A percentile compares a stretch with the other conserved stretches of the same genome.
Conservation (phyloP, 371 early-diverging fungal genomes). For the Chytridiales sp. region DNA sequence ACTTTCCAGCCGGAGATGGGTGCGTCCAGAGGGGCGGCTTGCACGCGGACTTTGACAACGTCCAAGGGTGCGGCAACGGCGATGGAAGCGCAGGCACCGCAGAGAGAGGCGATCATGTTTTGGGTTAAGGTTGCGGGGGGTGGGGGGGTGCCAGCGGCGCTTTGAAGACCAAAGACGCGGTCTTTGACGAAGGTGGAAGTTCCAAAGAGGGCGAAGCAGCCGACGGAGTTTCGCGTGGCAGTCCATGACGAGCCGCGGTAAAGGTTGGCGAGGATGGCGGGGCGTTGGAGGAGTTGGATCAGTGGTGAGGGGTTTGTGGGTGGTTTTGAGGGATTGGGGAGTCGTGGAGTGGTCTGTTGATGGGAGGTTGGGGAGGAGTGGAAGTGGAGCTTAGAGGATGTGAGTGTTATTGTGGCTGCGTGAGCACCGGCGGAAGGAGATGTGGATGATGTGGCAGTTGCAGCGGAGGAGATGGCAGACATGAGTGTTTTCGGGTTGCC, state of each 20-base stretch:
- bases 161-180: constrained; percentile 70
- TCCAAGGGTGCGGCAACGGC: constrained; percentile 93
- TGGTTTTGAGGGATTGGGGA: background rate
- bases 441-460: background rate
- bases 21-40: constrained; percentile 83
- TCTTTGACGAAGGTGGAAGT: constrained; percentile 90
- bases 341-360: background rate
- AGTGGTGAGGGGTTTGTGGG: constrained; percentile 3
- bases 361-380: background rate
- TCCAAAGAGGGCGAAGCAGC: constrained; percentile 92
- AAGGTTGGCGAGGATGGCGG: constrained; percentile 70
- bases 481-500: background rate
- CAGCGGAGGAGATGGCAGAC: background rate
- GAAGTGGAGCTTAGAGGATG: constrained; percentile 5
- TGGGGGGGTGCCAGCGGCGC: constrained; percentile 67
- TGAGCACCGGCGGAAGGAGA: constrained; percentile 51
- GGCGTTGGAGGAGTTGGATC: constrained; percentile 3
- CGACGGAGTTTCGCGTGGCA: constrained; percentile 88
- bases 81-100: constrained; percentile 87
- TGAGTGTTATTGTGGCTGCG: constrained; percentile 41
- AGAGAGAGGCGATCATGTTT: constrained; percentile 76
- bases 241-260: constrained; percentile 94
- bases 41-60: constrained; percentile 90
- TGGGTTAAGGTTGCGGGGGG: constrained; percentile 54
- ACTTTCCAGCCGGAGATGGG: constrained; percentile 80